These are phyloP conservation scores for Termitomyces sp. DNA, from an alignment of 768 basidiomycete species.

Conservation along the genomic window DNA sequence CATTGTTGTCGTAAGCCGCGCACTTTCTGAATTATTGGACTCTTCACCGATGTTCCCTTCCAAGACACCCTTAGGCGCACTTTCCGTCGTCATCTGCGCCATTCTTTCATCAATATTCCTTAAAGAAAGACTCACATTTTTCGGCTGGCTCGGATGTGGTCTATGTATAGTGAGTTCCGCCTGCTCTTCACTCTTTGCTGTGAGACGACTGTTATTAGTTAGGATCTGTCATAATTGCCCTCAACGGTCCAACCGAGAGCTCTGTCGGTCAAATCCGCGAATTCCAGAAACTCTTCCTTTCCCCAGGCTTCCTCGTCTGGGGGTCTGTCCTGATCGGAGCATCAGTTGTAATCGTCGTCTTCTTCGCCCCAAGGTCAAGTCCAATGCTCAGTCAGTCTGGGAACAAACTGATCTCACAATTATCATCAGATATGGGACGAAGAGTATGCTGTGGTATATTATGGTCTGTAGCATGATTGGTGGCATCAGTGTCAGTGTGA, in stretches of 20 bases:
- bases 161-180: conserved; percentile 80
- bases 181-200: conserved; percentile 2
- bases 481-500: conserved; percentile 91
- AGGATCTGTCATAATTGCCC: conserved; percentile 27
- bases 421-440: conserved; percentile 69
- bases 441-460: conserved; percentile 95
- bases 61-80: conserved; percentile 91
- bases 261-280: conserved; percentile 65
- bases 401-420: conserved; percentile 4
- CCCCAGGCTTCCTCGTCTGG: conserved; percentile 80
- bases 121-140: conserved; percentile 89
- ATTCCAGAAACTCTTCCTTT: conserved; percentile 79
- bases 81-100: conserved; percentile 95
- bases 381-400: conserved; percentile 12
- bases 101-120: conserved; percentile 92
- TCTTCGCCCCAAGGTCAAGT: conserved; percentile 75
- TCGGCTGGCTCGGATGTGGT: conserved; percentile 94
- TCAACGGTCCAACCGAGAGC: conserved; percentile 63
- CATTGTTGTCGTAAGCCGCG: conserved; percentile 75
- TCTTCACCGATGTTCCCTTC: conserved; percentile 5
- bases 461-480: conserved; percentile 95
- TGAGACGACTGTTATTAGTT: conserved; percentile 12
- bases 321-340: conserved; percentile 60
- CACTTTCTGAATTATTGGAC: not conserved
- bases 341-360: conserved; percentile 73